These are phyloP conservation scores for Harringtonia lauricola DNA, from an alignment of 2,329 filamentous ascomycete species.

Conservation along the genomic window DNA sequence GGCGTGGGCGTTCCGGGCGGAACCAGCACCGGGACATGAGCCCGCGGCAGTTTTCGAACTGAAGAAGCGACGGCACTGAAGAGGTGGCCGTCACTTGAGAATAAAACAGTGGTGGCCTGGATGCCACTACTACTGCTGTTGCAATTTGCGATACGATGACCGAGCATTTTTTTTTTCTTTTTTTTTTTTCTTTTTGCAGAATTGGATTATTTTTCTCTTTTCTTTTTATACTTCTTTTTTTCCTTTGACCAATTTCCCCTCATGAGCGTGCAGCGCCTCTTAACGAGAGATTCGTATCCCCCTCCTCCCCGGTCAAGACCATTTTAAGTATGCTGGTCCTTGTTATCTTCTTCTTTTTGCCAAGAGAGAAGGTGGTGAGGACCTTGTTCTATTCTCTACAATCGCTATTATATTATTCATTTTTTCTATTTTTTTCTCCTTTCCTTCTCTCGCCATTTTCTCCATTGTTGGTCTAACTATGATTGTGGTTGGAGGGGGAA, in stretches of 20 bases:
- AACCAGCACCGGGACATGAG: constrained; percentile 10
- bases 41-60: constrained; percentile 8
- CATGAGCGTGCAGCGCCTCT: too few species aligned
- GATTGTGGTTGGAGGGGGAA: neutral
- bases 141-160: too few species aligned
- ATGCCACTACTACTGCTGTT: too few species aligned
- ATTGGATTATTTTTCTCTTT: neutral
- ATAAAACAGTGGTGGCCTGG: too few species aligned
- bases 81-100: too few species aligned
- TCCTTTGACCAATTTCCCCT: too few species aligned
- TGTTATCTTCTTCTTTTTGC: too few species aligned
- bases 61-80: neutral
- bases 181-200: neutral
- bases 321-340: too few species aligned
- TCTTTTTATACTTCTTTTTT: neutral
- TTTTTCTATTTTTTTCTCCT: neutral
- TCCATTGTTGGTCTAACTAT: neutral
- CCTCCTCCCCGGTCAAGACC: too few species aligned
- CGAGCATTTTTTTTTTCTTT: neutral
- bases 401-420: neutral
- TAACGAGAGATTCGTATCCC: too few species aligned
- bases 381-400: too few species aligned
- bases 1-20: constrained; percentile 47
- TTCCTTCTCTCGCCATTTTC: neutral
- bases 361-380: too few species aligned